Base-by-base conservation (phyloP, 108 stramenopile species). In the Cyclotella cryptica region DNA sequence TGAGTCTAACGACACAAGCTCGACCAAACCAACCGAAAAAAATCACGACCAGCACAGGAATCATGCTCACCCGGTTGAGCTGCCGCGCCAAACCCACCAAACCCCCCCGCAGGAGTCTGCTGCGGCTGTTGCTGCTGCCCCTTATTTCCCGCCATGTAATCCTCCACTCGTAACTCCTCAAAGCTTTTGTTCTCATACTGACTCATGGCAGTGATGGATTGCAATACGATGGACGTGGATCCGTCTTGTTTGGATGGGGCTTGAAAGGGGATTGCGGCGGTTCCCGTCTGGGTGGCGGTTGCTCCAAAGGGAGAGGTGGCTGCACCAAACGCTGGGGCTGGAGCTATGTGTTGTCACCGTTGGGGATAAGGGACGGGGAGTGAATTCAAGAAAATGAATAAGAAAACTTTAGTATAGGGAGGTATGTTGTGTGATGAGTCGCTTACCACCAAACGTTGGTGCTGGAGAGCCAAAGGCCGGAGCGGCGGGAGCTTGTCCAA, bases 131-230 rank as follows among this genome's bases (percentile, higher is more conserved):
- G 64, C 30, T 69, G 65, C 26, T 75, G 78, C 24, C 83, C 86
- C 70, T 88, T 91, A 68, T 95, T 96, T 5, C 94, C 96, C 26
- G 85, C 84, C 66, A 59, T 44, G 76, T 95, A 96, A 84, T 98
- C 98, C 72, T 98, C 96, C 39, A 93, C 79, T 7, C 96, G 83
- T 24, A 98, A 79, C 80, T 98, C 96, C 85, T 98, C 97, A 75
- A 94, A 93, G 15, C 84, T 86, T 71, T 97, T 96, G 12, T 79
- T 77, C 60, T 89, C 90, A 68, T 96, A 98, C 58, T 79, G 85
- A 26, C 86, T 85, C 95, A 96, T 95, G 53, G 91, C 92, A 17
- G 93, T 86, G 66, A 97, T 96, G 55, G 93, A 84, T 51, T 94
- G 93, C 58, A 97, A 70, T 67, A 77, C 75, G 74, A 96, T 95